phyloP scores from a whole-genome alignment of 306 rosid genomes.

The Pterocarpus santalinus region DNA sequence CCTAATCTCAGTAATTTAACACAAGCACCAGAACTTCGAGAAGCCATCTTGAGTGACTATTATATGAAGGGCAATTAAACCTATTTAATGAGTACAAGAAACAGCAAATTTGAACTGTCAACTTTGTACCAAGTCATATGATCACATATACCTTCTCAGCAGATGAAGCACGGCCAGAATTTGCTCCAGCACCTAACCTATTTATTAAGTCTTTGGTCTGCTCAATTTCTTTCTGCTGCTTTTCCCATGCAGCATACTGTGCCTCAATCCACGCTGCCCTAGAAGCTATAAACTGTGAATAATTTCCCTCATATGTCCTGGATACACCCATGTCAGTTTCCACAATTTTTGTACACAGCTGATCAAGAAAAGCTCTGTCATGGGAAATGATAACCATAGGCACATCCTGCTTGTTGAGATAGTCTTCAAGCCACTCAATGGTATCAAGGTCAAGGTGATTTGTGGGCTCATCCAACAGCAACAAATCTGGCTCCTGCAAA shows the following conservation, averaged over 20 bases:
- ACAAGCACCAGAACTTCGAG: not conserved
- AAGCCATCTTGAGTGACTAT: too few relatives aligned
- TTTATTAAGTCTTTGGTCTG: constrained; percentile 81
- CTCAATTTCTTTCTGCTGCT: constrained; percentile 98
- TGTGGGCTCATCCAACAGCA: constrained; percentile 94
- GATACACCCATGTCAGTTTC: constrained; percentile 97
- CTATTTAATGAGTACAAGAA: constrained; percentile 33
- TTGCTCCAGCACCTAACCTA: constrained; percentile 95
- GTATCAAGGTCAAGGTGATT: constrained; percentile 99
- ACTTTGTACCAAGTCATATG: constrained; percentile 8
- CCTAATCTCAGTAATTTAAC: constrained; percentile 28
- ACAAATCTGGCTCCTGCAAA: constrained; percentile 92
- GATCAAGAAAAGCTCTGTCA: constrained; percentile 98
- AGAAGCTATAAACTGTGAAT: constrained; percentile 78
- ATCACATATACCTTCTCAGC: constrained; percentile 82
- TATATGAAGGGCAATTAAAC: constrained; percentile 18
- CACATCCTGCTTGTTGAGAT: constrained; percentile 90
- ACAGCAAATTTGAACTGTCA: constrained; percentile 30
- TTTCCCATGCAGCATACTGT: constrained; percentile 96
- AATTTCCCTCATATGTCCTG: constrained; percentile 86
- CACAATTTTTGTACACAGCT: constrained; percentile 97
- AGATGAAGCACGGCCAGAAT: constrained; percentile 95
- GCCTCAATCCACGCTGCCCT: constrained; percentile 91
- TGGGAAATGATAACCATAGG: constrained; percentile 99
- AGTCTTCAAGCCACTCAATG: constrained; percentile 95